Conservation (phyloP, 495 filamentous ascomycete genomes). For the Penicillium lagena region DNA sequence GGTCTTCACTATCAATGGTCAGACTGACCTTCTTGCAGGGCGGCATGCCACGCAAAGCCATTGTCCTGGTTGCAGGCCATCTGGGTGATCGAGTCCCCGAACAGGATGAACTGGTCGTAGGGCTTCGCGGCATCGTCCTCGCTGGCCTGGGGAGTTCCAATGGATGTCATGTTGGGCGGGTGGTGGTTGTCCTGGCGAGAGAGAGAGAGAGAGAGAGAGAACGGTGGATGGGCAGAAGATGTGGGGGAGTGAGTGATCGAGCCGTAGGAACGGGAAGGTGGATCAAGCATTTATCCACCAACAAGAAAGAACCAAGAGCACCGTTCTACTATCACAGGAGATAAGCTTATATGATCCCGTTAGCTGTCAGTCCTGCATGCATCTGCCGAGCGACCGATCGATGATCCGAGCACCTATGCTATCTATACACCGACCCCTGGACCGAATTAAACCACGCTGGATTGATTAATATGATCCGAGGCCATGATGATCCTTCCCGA, state of each 20-base stretch:
- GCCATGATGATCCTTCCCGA: too few species aligned
- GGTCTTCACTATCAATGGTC: not conserved
- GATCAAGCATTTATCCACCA: constrained; percentile 9
- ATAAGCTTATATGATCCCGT: too few species aligned
- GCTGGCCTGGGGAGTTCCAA: not conserved
- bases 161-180: not conserved
- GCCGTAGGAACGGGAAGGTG: constrained; percentile 13
- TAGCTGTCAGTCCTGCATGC: too few species aligned
- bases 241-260: constrained; percentile 11
- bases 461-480: too few species aligned
- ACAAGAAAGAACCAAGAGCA: not conserved
- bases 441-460: too few species aligned
- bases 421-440: too few species aligned
- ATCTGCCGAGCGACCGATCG: too few species aligned
- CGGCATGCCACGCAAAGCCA: constrained; percentile 67
- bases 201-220: not conserved
- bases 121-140: constrained; percentile 22
- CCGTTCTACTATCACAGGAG: too few species aligned
- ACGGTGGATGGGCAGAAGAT: not conserved
- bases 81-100: constrained; percentile 79
- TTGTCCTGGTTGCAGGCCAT: constrained; percentile 45
- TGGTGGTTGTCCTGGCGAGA: not conserved
- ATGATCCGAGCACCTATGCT: too few species aligned
- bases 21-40: constrained; percentile 60
- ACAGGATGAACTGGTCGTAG: constrained; percentile 69